Conservation (phyloP, 2,329 filamentous ascomycete species). For the Trichoderma sp. region DNA sequence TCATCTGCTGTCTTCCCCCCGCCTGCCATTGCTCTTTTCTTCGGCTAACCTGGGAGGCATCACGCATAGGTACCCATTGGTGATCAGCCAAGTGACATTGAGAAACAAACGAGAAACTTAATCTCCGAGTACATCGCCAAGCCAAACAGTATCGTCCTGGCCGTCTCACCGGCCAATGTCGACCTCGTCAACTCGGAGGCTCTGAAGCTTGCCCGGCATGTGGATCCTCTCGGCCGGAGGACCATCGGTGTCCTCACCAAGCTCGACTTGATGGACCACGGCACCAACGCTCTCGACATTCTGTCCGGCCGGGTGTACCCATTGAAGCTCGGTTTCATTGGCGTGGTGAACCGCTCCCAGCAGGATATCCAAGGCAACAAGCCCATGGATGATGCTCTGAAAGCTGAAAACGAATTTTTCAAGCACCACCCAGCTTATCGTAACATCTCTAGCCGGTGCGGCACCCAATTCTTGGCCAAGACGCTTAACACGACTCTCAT, state of each 20-base stretch:
- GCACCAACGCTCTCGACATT: conserved; percentile 96
- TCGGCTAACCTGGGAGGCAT: conserved; percentile 27
- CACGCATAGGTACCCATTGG: conserved; percentile 79
- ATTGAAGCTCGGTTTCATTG: conserved; percentile 95
- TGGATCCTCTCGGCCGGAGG: conserved; percentile 88
- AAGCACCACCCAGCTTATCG: conserved; percentile 94
- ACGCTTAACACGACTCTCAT: conserved; percentile 94
- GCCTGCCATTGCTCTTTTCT: conserved; percentile 4
- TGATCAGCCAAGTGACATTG: conserved; percentile 95
- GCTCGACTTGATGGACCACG: conserved; percentile 97
- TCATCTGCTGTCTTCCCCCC: neutral
- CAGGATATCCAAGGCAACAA: conserved; percentile 97
- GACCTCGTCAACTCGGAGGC: conserved; percentile 98
- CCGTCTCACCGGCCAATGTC: conserved; percentile 95
- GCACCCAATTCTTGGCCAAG: conserved; percentile 91
- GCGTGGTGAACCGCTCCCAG: conserved; percentile 95
- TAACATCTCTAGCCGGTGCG: conserved; percentile 91
- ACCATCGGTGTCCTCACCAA: conserved; percentile 98
- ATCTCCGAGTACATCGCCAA: conserved; percentile 99
- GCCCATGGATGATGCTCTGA: conserved; percentile 87
- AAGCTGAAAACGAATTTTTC: conserved; percentile 92
- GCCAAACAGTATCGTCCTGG: conserved; percentile 96
- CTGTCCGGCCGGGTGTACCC: conserved; percentile 97
- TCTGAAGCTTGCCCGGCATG: conserved; percentile 92
- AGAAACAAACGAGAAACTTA: conserved; percentile 95